These are phyloP conservation scores for Ophiostoma populinum DNA, from an alignment of 2,329 filamentous ascomycete species.

Conservation along the genomic window DNA sequence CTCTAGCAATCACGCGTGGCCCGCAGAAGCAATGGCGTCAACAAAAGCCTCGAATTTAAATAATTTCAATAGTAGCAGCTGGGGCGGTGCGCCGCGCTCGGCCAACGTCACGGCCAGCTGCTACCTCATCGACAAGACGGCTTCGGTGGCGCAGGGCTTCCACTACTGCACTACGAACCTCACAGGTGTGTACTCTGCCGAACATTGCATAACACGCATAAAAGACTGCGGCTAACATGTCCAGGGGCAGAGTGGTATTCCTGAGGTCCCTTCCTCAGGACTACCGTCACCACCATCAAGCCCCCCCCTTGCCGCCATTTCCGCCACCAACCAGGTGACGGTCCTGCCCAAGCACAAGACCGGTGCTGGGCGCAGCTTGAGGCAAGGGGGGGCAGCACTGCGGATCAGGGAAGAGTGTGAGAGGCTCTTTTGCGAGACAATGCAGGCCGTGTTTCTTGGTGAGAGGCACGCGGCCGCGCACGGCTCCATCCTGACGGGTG, in stretches of 20 bases:
- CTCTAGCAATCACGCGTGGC: constrained; percentile 15
- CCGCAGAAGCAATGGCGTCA: constrained; percentile 36
- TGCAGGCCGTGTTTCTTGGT: constrained; percentile 89
- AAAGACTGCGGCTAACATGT: not conserved
- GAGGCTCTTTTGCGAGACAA: constrained; percentile 98
- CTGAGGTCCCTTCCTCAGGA: constrained; percentile 78
- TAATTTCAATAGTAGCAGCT: constrained; percentile 58
- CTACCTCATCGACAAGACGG: constrained; percentile 59
- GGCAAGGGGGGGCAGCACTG: constrained; percentile 83
- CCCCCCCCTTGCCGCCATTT: constrained; percentile 69
- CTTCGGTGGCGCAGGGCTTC: constrained; percentile 60
- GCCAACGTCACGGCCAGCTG: constrained; percentile 77
- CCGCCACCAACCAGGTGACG: constrained; percentile 49
- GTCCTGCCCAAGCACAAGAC: constrained; percentile 37
- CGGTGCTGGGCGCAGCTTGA: constrained; percentile 25
- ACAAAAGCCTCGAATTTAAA: constrained; percentile 50
- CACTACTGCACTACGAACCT: constrained; percentile 92
- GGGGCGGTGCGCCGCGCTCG: constrained; percentile 39
- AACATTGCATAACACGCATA: not conserved
- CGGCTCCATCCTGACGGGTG: constrained; percentile 79
- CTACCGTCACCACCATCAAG: constrained; percentile 72
- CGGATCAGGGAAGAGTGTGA: constrained; percentile 99
- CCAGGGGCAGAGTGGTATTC: constrained; percentile 80
- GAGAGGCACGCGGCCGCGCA: constrained; percentile 63
- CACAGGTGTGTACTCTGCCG: constrained; percentile 41